Base-by-base conservation (phyloP, 768 basidiomycete species). In the Leccinum truebloodii region DNA sequence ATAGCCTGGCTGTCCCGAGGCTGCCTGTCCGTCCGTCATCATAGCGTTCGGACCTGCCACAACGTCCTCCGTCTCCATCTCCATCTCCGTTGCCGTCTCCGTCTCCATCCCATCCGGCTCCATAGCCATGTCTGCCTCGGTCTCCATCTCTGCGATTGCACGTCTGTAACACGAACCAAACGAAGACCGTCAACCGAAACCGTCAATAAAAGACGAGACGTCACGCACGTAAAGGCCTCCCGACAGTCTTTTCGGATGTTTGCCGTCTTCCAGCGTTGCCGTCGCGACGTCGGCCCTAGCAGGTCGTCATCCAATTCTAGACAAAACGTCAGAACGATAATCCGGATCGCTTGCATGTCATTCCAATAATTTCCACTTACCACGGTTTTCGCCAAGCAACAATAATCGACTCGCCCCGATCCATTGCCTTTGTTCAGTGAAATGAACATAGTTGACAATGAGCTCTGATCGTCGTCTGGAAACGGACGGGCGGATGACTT, bases 261-360 rank as follows among this genome's bases (percentile, higher is more conserved):
- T 1, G 75, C 55, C 22, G 76, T 80, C 69, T 85, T 90, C 83
- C 87, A 91, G 59, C 80, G 80, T 69, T 90, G 86, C 60, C 78
- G 75, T 61, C 75, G 75, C 16, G 82, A 85, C 1, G 74, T 76
- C 0, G 74, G 73, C 1, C 83, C 78, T 1, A 91, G 70, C 76
- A 92, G 77, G 54, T 85, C 84, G 14, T 80, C 72, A 63, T 94
- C 92, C 52, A 93, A 66, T 4, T 71, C 92, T 93, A 44, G 41
- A 9, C n/a, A 44, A 20, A 20, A 57, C 7, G n/a, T 59, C 55
- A 39, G 28, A 44, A 30, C 16, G 35, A 44, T 44, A 28, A 30
- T 57, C 13, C 57, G 61, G n/a, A 44, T 20, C 22, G 32, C 46
- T 16, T 14, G 14, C 16, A n/a, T 44, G 41, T n/a, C 14, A 49